These are phyloP conservation scores for Pharus latifolius DNA, from an alignment of 176 grass and related monocot species.

Conservation along the genomic window DNA sequence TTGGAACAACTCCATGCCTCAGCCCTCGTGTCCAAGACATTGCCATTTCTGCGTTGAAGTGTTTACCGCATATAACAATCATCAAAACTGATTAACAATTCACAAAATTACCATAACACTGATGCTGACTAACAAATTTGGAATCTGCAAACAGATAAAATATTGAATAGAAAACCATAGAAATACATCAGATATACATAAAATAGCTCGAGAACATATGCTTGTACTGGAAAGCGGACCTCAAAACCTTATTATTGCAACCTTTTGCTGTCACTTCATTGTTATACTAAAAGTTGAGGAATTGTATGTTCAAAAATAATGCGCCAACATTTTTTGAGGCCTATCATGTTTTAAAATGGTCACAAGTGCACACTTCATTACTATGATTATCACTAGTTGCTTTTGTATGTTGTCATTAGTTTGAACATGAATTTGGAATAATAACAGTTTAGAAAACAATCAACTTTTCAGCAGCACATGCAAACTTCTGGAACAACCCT, in stretches of 20 bases:
- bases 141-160: neutral
- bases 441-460: neutral
- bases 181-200: neutral
- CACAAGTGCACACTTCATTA: neutral
- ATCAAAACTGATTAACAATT: neutral
- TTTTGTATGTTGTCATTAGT: neutral
- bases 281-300: neutral
- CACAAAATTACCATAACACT: neutral
- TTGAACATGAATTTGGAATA: neutral
- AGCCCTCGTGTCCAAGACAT: slow-evolving; percentile 41
- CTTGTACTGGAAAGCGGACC: neutral
- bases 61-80: slow-evolving; percentile 12
- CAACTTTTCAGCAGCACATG: no score
- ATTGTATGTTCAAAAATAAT: neutral
- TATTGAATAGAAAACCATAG: no score
- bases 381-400: neutral
- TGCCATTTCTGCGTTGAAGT: slow-evolving; percentile 23
- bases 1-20: slow-evolving; percentile 4
- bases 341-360: neutral
- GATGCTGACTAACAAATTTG: neutral
- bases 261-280: neutral
- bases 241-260: neutral
- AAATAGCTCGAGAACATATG: neutral
- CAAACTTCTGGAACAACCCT: neutral
- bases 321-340: neutral